phyloP scores from a whole-genome alignment of 257 asterid genomes.

The Cruciata laevipes region DNA sequence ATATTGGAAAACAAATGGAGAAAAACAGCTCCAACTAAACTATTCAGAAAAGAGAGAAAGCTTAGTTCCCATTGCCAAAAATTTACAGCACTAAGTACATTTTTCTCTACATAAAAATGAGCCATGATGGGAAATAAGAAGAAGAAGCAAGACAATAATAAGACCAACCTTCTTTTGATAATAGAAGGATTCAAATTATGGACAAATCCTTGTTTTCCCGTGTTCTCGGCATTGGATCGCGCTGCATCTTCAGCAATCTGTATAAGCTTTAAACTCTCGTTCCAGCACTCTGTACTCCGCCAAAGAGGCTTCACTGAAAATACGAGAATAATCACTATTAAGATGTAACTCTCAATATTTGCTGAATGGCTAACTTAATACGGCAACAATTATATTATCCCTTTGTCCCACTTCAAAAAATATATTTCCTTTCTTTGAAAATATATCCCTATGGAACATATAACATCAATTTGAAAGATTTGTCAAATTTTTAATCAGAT shows the following conservation, averaged over 20 bases:
- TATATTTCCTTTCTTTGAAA: background rate
- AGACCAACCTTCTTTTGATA: conserved; percentile 65
- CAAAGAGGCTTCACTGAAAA: conserved; percentile 82
- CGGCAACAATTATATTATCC: background rate
- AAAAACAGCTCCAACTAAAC: background rate
- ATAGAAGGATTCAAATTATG: conserved; percentile 30
- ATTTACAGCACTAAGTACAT: background rate
- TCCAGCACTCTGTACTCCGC: conserved; percentile 88
- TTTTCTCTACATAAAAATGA: background rate
- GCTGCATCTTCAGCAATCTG: conserved; percentile 59
- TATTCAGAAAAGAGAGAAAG: background rate
- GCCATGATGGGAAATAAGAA: conserved; percentile 5
- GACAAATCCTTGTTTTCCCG: conserved; percentile 20
- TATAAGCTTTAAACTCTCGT: conserved; percentile 68
- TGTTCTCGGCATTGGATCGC: conserved; percentile 20
- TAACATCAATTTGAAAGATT: too few species aligned
- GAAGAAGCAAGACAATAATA: background rate
- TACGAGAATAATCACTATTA: conserved; percentile 10
- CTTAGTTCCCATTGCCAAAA: background rate
- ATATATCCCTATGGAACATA: background rate
- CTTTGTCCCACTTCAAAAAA: background rate
- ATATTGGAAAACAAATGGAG: background rate
- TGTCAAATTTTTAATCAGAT: too few species aligned
- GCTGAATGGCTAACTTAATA: background rate
- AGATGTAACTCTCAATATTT: background rate